Conservation (phyloP, 2,329 filamentous ascomycete genomes). For the Pyrenochaeta sp. region DNA sequence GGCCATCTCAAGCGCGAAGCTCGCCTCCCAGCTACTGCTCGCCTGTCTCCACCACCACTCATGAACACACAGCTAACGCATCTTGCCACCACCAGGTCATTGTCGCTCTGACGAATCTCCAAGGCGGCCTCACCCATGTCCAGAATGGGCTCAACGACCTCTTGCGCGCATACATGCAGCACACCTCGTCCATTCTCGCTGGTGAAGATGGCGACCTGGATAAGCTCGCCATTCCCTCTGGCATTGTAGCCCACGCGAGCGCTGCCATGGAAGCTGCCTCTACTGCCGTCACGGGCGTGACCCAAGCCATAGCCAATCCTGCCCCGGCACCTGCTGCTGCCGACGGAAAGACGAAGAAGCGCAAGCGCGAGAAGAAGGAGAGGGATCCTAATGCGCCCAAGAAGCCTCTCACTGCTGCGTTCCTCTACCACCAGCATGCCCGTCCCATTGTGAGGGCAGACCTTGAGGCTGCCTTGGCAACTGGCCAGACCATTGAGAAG, state of each 20-base stretch:
- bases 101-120: conserved; percentile 78
- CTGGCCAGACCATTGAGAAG: conserved; percentile 78
- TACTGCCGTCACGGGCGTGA: conserved; percentile 29
- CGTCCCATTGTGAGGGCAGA: conserved; percentile 82
- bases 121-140: conserved; percentile 58
- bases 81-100: conserved; percentile 65
- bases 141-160: conserved; percentile 74
- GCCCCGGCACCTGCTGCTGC: conserved; percentile 16
- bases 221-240: conserved; percentile 53
- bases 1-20: conserved; percentile 10
- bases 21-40: conserved; percentile 22
- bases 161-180: conserved; percentile 83
- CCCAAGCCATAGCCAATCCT: conserved; percentile 24
- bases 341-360: conserved; percentile 59
- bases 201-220: conserved; percentile 46
- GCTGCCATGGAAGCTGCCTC: conserved; percentile 38
- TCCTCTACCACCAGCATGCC: conserved; percentile 90
- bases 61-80: conserved; percentile 9
- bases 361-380: conserved; percentile 82
- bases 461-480: conserved; percentile 48
- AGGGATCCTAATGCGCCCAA: conserved; percentile 92
- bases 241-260: conserved; percentile 46
- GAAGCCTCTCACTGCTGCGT: conserved; percentile 91
- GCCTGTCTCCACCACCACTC: conserved; percentile 1
- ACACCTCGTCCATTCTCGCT: conserved; percentile 80